Base-by-base conservation (phyloP, 805 yeast species). In the Cyberlindnera nakhonratchasimensis region DNA sequence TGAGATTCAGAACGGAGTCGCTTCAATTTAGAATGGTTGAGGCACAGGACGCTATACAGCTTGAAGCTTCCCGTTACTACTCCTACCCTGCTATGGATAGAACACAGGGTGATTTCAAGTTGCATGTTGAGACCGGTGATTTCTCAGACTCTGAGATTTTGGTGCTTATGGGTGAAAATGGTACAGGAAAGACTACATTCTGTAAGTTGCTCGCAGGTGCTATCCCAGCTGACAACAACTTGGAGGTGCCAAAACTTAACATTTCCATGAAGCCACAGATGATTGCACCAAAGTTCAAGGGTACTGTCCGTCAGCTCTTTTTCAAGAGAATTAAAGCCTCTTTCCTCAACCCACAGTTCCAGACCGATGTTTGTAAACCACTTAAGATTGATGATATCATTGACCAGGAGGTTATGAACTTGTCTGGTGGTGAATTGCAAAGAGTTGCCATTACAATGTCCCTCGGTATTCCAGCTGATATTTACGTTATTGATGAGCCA, bases 161-260 rank as follows among this genome's bases (percentile, higher is more conserved):
- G 59, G 99, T 93, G 44, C 87, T 93, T 96, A 91, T 93, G 96
- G 99, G 99, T 64, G 99, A 93, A 71, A 93, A 93, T 67, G 99
- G 99, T 72, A 93, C 99, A 16, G 99, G 99, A 74, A 93, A 93
- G 72, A 93, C 99, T 31, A 93, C 99, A 13, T 82, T 93, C 73
- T 91, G 97, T 78, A 86, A 85, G 66, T 72, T 93, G 59, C 74
- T 93, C 59, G 98, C 99, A 18, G 99, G 98, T 62, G 88, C 88
- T 21, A 75, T 87, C 54, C 74, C 84, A 37, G 91, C 99, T 24
- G 99, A 93, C 67, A 77, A 76, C 53, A 87, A 87, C 44, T 64
- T 71, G 47, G 79, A 80, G 61, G 81, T 87, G 48, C 97, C 97
- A 38, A 83, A 86, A 64, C 70, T 93, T 67, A 88, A 86, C 61